Evolutionary conservation across 495 filamentous ascomycete species (phyloP).

Genomic region (Alectoria sarmentosa): DNA sequence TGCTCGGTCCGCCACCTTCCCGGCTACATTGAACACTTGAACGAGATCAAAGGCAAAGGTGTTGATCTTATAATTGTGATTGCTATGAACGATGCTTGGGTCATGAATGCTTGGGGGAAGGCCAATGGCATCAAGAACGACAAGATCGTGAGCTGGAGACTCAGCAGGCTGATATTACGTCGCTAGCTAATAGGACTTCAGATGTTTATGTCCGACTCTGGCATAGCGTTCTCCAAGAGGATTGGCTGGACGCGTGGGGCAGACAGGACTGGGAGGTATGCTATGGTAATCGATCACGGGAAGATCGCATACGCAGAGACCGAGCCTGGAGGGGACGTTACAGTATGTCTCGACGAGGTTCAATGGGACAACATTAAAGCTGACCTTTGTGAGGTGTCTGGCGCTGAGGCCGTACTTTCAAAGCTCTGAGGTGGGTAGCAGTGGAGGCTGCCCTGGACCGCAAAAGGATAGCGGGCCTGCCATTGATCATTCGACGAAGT

Average conservation of each 20-base stretch:
- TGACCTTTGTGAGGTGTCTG: slow-evolving; percentile 49
- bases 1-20: slow-evolving; percentile 85
- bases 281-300: slow-evolving; percentile 82
- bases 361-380: not conserved
- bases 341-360: slow-evolving; percentile 40
- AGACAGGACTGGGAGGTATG: slow-evolving; percentile 72
- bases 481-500: not conserved
- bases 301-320: slow-evolving; percentile 83
- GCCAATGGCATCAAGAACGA: slow-evolving; percentile 78
- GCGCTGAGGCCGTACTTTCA: slow-evolving; percentile 65
- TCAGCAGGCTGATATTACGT: not conserved
- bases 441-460: not conserved
- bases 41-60: slow-evolving; percentile 70
- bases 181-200: slow-evolving; percentile 28
- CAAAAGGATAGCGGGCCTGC: not conserved
- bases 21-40: slow-evolving; percentile 70
- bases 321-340: slow-evolving; percentile 62
- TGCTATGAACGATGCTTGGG: slow-evolving; percentile 83
- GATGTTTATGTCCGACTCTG: slow-evolving; percentile 82
- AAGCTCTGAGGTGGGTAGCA: slow-evolving; percentile 42
- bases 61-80: slow-evolving; percentile 82
- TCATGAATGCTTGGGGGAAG: slow-evolving; percentile 95
- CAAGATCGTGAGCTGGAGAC: slow-evolving; percentile 56
- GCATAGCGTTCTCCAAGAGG: slow-evolving; percentile 67
- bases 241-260: slow-evolving; percentile 75